Evolutionary conservation across 306 rosid species (phyloP), one percentile per base, ranked within the genome.

Genomic region (Glycine latifolia): DNA sequence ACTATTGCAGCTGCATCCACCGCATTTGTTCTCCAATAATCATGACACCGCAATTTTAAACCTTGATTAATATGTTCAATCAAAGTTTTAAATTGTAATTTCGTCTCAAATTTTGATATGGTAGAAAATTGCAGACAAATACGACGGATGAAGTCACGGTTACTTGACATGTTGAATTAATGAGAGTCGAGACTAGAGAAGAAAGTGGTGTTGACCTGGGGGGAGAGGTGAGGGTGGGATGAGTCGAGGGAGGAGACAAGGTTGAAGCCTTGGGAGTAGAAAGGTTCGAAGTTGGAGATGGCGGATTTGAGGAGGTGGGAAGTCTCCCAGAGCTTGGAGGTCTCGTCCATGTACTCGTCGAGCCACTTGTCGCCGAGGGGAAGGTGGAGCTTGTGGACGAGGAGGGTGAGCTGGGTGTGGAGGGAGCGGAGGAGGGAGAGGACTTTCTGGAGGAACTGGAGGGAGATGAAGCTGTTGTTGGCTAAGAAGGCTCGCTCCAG

Each of bases 311-410:
- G 92, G 55, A 95, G 91, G 69, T 89, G 94, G 46, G 97, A 94
- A 56, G 97, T 92, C 35, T 94, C 97, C 98, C 98, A 94, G 10
- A 94, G 97, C 90, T 90, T 94, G 12, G 97, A 87, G 71, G 94
- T 94, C 76, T 94, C 98, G 56, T 94, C 97, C 98, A 94, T 94
- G 86, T 94, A 94, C 82, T 94, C 98, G 71, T 94, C 97, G 11
- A 94, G 93, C 98, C 97, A 94, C 87, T 94, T 95, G 81, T 95
- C 98, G 9, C 98, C 98, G 4, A 91, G 85, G 0, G 98, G 98
- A 7, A 95, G 90, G 82, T 95, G 97, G 48, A 95, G 98, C 79
- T 89, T 92, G 35, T 95, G 98, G 61, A 95, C 97, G 3, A 95
- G 90, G 0, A 90, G 90, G 4, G 88, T 90, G 58, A 95, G 85